These are phyloP conservation scores for Prunus mira DNA, from an alignment of 306 rosid species.

Conservation along the genomic window DNA sequence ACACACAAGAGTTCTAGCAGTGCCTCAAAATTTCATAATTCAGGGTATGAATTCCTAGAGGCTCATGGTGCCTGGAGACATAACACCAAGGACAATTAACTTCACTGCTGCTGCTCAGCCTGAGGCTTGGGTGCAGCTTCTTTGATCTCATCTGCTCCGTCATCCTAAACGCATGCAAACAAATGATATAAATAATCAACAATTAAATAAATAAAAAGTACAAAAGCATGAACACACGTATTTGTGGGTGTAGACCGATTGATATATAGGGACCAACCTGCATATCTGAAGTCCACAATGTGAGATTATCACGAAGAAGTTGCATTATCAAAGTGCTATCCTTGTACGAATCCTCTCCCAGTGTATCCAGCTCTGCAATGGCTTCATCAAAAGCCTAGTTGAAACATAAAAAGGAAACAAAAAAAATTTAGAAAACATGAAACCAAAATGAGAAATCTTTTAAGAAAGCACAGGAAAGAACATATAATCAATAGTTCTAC, in stretches of 20 bases:
- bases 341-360: slow-evolving; percentile 44
- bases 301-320: slow-evolving; percentile 42
- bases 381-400: slow-evolving; percentile 43
- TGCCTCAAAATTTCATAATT: not conserved
- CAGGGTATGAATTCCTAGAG: not conserved
- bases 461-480: not conserved
- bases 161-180: slow-evolving; percentile 11
- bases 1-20: not conserved
- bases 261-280: slow-evolving; percentile 4
- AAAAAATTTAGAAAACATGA: not conserved
- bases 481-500: not conserved
- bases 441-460: not conserved
- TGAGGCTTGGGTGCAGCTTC: slow-evolving; percentile 19
- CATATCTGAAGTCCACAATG: slow-evolving; percentile 41
- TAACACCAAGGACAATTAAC: slow-evolving; percentile 1
- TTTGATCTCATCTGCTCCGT: slow-evolving; percentile 22
- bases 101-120: slow-evolving; percentile 12
- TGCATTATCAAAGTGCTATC: slow-evolving; percentile 47
- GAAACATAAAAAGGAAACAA: not conserved
- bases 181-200: not conserved
- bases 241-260: not conserved
- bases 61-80: not conserved
- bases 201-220: not conserved
- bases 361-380: slow-evolving; percentile 37
- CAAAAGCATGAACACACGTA: not conserved